A percentile compares a stretch with the other conserved stretches of the same genome.
phyloP scores from a whole-genome alignment of 2,329 filamentous ascomycete genomes.

The Albifimbria verrucaria region DNA sequence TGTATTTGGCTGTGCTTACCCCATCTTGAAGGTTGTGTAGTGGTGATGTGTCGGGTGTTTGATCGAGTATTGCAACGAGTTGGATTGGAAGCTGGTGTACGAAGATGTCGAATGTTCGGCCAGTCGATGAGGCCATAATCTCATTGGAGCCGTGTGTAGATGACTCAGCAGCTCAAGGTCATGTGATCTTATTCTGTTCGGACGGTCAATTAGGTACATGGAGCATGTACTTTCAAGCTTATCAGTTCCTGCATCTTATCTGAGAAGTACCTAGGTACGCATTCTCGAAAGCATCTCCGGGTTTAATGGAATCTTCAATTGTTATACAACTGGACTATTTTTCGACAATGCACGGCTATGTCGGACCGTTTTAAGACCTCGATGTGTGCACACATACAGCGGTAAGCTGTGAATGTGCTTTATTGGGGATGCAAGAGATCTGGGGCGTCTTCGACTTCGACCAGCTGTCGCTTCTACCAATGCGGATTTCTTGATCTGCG shows the following conservation, averaged over 20 bases:
- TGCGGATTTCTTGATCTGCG: background rate
- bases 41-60: slow-evolving; percentile 1
- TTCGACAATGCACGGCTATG: too few relatives aligned
- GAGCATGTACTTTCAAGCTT: background rate
- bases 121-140: slow-evolving; percentile 38
- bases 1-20: slow-evolving; percentile 21
- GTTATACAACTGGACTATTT: too few relatives aligned
- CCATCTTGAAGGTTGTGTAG: slow-evolving; percentile 33
- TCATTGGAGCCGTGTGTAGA: slow-evolving; percentile 25
- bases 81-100: slow-evolving; percentile 16
- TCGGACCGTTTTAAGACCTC: too few relatives aligned
- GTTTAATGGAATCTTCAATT: too few relatives aligned
- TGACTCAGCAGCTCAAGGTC: slow-evolving; percentile 29
- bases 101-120: slow-evolving; percentile 24
- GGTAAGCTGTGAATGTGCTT: background rate
- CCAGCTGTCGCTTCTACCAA: background rate
- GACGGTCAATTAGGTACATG: too few relatives aligned
- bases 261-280: too few relatives aligned
- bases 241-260: background rate
- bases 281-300: too few relatives aligned
- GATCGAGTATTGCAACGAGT: slow-evolving; percentile 9
- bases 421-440: background rate
- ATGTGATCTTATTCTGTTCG: too few relatives aligned
- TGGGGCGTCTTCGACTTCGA: background rate
- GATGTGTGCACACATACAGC: background rate